These are phyloP conservation scores for Leucosporidium scottii DNA, from an alignment of 768 basidiomycete genomes.

Conservation along the genomic window DNA sequence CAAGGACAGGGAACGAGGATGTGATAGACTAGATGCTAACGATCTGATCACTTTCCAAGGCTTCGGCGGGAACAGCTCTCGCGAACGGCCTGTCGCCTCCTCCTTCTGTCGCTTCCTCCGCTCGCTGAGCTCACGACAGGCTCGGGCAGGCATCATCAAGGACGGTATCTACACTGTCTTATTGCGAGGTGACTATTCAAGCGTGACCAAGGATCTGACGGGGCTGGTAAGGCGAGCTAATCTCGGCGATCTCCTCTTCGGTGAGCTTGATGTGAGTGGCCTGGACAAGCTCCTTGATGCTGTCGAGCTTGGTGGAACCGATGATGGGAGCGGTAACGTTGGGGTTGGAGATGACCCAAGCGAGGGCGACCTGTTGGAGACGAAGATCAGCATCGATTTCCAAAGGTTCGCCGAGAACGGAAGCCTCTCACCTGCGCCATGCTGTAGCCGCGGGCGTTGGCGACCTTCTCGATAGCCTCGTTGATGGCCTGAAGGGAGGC, in stretches of 20 bases:
- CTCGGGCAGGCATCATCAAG: too few species aligned
- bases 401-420: constrained; percentile 6
- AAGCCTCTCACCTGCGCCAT: constrained; percentile 49
- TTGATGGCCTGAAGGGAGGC: neutral
- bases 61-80: too few species aligned
- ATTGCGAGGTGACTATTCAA: constrained; percentile 13
- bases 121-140: neutral
- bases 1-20: neutral
- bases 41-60: constrained; percentile 14
- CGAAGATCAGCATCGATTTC: neutral
- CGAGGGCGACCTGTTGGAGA: constrained; percentile 41
- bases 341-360: constrained; percentile 37
- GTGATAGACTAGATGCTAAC: constrained; percentile 5
- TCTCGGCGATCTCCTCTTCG: constrained; percentile 53
- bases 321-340: constrained; percentile 32
- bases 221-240: constrained; percentile 54
- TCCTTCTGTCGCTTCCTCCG: constrained; percentile 2
- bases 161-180: too few species aligned
- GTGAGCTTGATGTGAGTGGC: constrained; percentile 51
- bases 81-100: too few species aligned
- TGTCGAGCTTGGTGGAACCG: constrained; percentile 31
- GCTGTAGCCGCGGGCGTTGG: constrained; percentile 49
- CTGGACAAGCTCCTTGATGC: constrained; percentile 40
- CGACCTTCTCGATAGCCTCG: constrained; percentile 48
- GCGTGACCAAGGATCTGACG: constrained; percentile 48